Percentiles rank a stretch among this genome's conserved stretches.
phyloP scores from a whole-genome alignment of 306 rosid species.

The Argentina anserina region DNA sequence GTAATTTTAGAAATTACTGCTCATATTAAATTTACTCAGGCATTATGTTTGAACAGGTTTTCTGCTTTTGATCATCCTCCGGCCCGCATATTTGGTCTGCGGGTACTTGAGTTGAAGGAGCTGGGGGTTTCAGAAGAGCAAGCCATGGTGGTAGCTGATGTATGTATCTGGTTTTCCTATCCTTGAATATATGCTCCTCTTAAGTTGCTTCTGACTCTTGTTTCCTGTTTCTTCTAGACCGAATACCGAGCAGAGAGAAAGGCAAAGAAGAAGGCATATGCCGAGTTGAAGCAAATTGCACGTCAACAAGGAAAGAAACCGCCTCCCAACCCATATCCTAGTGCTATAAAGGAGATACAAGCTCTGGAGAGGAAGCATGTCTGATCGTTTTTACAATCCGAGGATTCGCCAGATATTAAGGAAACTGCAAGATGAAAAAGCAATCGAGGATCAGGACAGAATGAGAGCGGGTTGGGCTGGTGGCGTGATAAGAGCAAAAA shows the following conservation, averaged over 20 bases:
- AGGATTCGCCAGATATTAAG: conserved; percentile 44
- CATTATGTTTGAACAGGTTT: conserved; percentile 53
- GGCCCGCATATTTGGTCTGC: conserved; percentile 61
- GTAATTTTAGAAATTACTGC: conserved; percentile 10
- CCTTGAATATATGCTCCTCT: background rate
- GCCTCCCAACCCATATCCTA: conserved; percentile 87
- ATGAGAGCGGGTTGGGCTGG: conserved; percentile 20
- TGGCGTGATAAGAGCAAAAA: no score
- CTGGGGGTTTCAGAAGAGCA: conserved; percentile 69
- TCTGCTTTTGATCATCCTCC: conserved; percentile 66
- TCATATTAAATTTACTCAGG: conserved; percentile 8
- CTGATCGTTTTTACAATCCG: conserved; percentile 66
- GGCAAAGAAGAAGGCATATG: conserved; percentile 70
- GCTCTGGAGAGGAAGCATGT: conserved; percentile 74
- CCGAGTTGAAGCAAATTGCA: conserved; percentile 60
- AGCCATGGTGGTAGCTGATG: conserved; percentile 82
- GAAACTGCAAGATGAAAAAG: conserved; percentile 45
- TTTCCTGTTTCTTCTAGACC: conserved; percentile 46
- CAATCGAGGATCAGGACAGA: conserved; percentile 37
- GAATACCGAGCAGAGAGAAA: conserved; percentile 70
- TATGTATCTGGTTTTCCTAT: conserved; percentile 25
- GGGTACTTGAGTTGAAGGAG: conserved; percentile 74
- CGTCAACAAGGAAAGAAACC: conserved; percentile 71
- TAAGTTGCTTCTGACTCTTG: conserved; percentile 6
- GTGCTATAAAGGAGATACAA: conserved; percentile 65